These are phyloP conservation scores for Magnusiomyces sp. DNA, from an alignment of 1,139 yeast species.

Conservation along the genomic window DNA sequence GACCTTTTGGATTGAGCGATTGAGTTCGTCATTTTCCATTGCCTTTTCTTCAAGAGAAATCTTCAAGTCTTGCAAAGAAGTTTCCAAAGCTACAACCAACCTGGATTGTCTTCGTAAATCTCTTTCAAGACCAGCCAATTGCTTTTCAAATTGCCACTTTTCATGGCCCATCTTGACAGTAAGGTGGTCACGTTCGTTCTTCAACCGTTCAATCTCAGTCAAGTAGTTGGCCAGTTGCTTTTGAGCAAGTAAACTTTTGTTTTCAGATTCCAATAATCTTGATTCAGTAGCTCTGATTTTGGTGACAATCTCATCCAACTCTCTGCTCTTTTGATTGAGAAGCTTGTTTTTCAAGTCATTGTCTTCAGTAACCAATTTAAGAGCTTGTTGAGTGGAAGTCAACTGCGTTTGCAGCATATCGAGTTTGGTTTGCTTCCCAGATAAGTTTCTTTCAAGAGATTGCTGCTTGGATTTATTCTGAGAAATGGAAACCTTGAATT, in stretches of 20 bases:
- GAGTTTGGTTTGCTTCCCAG: constrained; percentile 3
- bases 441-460: constrained; percentile 4
- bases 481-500: not conserved
- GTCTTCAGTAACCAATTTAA: not conserved
- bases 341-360: constrained; percentile 1
- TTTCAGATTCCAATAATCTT: not conserved
- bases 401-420: not conserved
- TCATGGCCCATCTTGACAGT: not conserved
- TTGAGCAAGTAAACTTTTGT: not conserved
- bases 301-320: constrained; percentile 1
- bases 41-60: constrained; percentile 32
- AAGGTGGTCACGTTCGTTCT: constrained; percentile 13
- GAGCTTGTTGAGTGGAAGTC: not conserved
- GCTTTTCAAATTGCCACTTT: constrained; percentile 19
- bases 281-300: not conserved
- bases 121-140: constrained; percentile 22
- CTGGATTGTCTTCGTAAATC: constrained; percentile 24
- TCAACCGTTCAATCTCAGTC: constrained; percentile 11
- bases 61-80: constrained; percentile 30
- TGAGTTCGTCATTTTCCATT: constrained; percentile 32
- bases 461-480: not conserved
- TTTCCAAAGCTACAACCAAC: constrained; percentile 24
- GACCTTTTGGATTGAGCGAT: constrained; percentile 27
- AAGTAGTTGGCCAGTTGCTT: not conserved
- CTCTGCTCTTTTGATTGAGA: not conserved